Percentiles rank a stretch among this genome's conserved stretches.
Conservation (phyloP, 2,329 filamentous ascomycete species). For the Pestalotiopsis sp. region DNA sequence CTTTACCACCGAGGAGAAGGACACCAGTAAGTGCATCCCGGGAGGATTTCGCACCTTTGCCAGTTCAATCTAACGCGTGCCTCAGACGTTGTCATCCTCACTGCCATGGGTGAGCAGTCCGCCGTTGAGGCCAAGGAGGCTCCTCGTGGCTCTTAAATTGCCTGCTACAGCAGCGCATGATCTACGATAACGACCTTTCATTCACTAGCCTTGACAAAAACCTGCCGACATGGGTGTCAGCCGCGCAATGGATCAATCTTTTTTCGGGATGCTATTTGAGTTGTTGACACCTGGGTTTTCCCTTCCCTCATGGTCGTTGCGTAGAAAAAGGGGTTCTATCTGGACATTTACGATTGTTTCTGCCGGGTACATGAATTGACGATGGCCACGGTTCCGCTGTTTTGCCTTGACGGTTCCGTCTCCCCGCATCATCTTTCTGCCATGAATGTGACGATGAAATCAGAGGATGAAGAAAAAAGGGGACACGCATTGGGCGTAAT, state of each 20-base stretch:
- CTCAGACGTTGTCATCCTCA: constrained; percentile 86
- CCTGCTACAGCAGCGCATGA: constrained; percentile 17
- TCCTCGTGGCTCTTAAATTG: constrained; percentile 48
- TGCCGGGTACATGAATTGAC: constrained; percentile 39
- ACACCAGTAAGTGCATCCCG: constrained; percentile 71
- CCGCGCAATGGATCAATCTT: constrained; percentile 21
- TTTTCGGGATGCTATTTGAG: constrained; percentile 27
- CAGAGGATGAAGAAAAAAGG: constrained; percentile 35
- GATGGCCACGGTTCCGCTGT: constrained; percentile 33
- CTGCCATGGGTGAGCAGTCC: constrained; percentile 93
- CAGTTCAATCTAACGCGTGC: constrained; percentile 22
- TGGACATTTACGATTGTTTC: constrained; percentile 45
- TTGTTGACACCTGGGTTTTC: constrained; percentile 27
- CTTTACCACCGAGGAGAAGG: constrained; percentile 84
- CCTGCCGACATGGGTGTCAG: constrained; percentile 15
- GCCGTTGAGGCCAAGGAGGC: constrained; percentile 95
- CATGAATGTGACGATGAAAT: constrained; percentile 22
- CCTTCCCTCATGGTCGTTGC: constrained; percentile 44
- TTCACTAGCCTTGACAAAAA: constrained; percentile 17
- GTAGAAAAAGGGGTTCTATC: constrained; percentile 41
- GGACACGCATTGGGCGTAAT: constrained; percentile 33
- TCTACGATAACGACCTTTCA: constrained; percentile 28
- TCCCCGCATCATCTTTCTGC: constrained; percentile 35
- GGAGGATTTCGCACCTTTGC: neutral
- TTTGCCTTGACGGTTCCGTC: constrained; percentile 36